Percentiles rank a stretch among this genome's conserved stretches.
These are phyloP conservation scores for Turritis glabra DNA, from an alignment of 345 rosid genomes.

Conservation along the genomic window DNA sequence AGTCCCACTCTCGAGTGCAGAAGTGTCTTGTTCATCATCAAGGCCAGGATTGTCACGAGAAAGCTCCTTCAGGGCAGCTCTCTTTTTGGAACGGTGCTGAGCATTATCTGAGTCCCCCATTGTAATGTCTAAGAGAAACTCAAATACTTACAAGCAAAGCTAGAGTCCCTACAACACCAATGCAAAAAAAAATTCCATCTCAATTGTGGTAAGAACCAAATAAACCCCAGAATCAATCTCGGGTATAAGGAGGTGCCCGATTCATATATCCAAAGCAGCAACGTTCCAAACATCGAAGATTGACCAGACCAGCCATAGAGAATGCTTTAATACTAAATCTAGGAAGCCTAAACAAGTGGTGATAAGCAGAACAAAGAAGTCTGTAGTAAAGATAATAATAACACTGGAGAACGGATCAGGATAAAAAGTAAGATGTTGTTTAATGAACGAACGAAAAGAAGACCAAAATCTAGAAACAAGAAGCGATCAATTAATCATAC, in stretches of 20 bases:
- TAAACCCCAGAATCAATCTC: not conserved
- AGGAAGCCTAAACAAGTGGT: no score
- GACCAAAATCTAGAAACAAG: no score
- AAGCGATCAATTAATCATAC: not conserved
- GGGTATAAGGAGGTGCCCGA: no score
- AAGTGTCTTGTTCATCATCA: constrained; percentile 74
- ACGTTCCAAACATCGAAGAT: no score
- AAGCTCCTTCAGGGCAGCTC: constrained; percentile 86
- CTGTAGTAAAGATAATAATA: no score
- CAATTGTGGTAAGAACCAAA: not conserved
- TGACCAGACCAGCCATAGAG: no score
- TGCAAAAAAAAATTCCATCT: not conserved
- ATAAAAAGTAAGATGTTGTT: no score
- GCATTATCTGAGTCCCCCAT: constrained; percentile 80
- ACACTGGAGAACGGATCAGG: no score
- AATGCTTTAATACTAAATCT: no score
- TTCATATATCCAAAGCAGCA: no score
- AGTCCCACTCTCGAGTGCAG: constrained; percentile 66
- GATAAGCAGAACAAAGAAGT: no score
- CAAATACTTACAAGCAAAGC: not conserved
- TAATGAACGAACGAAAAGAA: no score
- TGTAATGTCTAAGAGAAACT: not conserved
- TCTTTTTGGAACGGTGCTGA: constrained; percentile 79
- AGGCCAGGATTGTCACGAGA: constrained; percentile 84
- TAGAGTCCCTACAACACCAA: constrained; percentile 5